Evolutionary conservation across 2,329 filamentous ascomycete genomes (phyloP), one percentile per base, ranked within the genome.

Genomic region (Helminthosporium solani): DNA sequence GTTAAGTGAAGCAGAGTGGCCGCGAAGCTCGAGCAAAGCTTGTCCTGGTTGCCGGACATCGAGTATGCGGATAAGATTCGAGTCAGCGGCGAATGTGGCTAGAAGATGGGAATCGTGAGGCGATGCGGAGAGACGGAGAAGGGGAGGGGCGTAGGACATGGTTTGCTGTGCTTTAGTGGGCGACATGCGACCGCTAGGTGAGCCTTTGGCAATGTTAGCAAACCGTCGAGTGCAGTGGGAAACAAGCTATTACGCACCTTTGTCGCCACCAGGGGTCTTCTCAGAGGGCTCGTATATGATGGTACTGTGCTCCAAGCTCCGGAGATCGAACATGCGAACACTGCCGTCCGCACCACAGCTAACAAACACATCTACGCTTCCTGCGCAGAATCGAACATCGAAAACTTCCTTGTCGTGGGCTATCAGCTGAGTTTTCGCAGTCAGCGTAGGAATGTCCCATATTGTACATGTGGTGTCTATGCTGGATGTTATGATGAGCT

Each of bases 391-490:
- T 16, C 94, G 85, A 38, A 99, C 94, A 68, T 99, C 94, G 64
- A 96, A 99, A 5, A 99, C 94, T 72, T 99, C 94, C 72, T 97
- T 97, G 74, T 99, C 94, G 70, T 99, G 94, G 16, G 94, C 94
- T 71, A 99, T 99, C 36, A 99, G 78, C 70, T 99, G 94, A 2
- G 94, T 99, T 74, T 99, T 99, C 42, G 94, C 94, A 0, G 94
- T 99, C 52, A 99, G 78, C 1, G 94, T 96, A 3, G 94, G 94
- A 45, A 99, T 99, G 69, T 99, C 94, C 94, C 94, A 99, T 56
- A 99, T 99, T 3, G 94, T 99, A 73, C 94, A 99, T 5, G 94
- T 99, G 1, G 94, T 99, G 67, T 99, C 94, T 64, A 99, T 99
- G 69, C 91, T 97, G 3, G 91, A 96, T 1, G 94, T 99, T 63